A percentile compares a stretch with the other conserved stretches of the same genome.
phyloP scores from a whole-genome alignment of 345 rosid genomes.

The Arabidopsis suecica region DNA sequence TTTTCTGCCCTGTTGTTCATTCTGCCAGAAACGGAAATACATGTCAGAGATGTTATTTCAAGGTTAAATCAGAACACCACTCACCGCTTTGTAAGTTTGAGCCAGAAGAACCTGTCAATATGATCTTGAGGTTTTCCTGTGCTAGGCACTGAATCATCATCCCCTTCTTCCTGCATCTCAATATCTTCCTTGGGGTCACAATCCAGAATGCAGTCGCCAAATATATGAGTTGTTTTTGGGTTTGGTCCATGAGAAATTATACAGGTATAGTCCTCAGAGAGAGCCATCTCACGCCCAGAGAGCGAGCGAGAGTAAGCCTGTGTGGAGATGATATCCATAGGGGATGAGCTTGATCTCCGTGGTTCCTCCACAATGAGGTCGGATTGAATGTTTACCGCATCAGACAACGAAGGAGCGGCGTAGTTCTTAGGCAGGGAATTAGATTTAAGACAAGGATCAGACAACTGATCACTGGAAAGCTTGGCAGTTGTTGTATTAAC shows the following conservation, averaged over 20 bases:
- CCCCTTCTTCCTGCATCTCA: slow-evolving; percentile 4
- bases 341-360: slow-evolving; percentile 51
- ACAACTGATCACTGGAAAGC: background rate
- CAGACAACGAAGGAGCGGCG: slow-evolving; percentile 12
- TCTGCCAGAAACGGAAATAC: too few species aligned
- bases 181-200: slow-evolving; percentile 51
- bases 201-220: slow-evolving; percentile 62
- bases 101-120: slow-evolving; percentile 45
- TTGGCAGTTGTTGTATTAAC: background rate
- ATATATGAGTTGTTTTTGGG: slow-evolving; percentile 66
- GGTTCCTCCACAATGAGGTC: background rate
- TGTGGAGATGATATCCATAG: slow-evolving; percentile 46
- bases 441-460: slow-evolving; percentile 43
- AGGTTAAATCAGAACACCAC: background rate
- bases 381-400: too few species aligned
- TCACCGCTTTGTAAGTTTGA: background rate
- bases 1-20: slow-evolving; percentile 43
- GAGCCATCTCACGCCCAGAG: slow-evolving; percentile 59
- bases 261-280: slow-evolving; percentile 77
- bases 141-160: slow-evolving; percentile 36
- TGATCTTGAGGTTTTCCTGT: slow-evolving; percentile 38
- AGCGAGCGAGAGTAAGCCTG: slow-evolving; percentile 47
- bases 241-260: slow-evolving; percentile 72
- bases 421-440: slow-evolving; percentile 53
- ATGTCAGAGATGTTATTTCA: background rate